Conservation (phyloP, 306 rosid genomes). For the Aeschynomene evenia region DNA sequence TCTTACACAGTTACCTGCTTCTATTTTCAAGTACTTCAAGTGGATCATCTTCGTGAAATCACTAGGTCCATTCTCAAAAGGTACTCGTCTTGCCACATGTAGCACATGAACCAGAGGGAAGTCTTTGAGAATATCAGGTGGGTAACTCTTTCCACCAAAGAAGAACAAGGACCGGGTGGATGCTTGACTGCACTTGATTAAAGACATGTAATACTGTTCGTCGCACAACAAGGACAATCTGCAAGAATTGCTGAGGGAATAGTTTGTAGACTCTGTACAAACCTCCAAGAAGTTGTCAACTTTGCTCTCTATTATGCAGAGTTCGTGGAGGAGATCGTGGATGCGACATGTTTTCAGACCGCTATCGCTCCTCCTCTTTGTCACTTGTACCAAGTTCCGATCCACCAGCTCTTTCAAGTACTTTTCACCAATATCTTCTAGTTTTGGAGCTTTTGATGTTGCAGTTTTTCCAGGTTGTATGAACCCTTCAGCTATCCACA, state of each 20-base stretch:
- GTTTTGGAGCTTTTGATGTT: not conserved
- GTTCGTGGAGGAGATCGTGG: not conserved
- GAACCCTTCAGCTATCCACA: constrained; percentile 24
- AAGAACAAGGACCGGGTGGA: not conserved
- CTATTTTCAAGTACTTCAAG: constrained; percentile 9
- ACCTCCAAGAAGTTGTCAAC: not conserved
- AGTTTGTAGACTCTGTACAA: not conserved
- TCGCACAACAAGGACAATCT: too few species aligned
- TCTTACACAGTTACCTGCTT: too few species aligned
- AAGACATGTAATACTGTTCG: too few species aligned
- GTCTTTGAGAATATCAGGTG: not conserved
- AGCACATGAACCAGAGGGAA: not conserved
- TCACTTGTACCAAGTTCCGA: not conserved
- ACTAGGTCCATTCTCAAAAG: not conserved
- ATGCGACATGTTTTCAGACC: constrained; percentile 20
- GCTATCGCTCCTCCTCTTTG: not conserved
- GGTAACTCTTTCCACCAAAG: not conserved
- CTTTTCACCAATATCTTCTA: not conserved
- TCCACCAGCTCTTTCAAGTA: constrained; percentile 21
- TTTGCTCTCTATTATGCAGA: constrained; percentile 3
- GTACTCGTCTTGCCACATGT: not conserved
- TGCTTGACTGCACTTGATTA: too few species aligned
- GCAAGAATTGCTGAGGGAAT: too few species aligned
- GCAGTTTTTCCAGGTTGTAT: not conserved
- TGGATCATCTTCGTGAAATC: not conserved